A percentile compares a stretch with the other conserved stretches of the same genome.
phyloP scores from a whole-genome alignment of 139 green algal genomes.

The Closterium sp. region DNA sequence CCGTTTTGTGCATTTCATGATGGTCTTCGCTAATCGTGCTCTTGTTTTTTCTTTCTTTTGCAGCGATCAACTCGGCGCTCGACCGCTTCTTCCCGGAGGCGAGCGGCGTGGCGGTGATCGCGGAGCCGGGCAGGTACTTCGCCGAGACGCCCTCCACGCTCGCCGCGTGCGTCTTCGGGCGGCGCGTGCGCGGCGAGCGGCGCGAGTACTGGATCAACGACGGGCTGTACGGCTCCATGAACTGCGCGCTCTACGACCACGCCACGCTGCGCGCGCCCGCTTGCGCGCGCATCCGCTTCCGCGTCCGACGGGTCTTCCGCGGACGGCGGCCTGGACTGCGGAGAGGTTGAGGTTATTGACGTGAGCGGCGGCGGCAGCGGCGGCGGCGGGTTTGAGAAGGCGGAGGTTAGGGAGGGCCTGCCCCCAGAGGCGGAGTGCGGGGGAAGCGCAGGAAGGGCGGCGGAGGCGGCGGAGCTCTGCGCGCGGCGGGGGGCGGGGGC shows the following conservation, averaged over 20 bases:
- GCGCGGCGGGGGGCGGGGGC: too few species aligned
- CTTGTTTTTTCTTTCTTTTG: slow-evolving; percentile 5
- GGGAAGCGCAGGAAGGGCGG: neutral
- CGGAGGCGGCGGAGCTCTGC: neutral
- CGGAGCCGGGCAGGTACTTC: slow-evolving; percentile 97
- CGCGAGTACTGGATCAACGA: slow-evolving; percentile 85
- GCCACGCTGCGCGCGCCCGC: slow-evolving; percentile 50
- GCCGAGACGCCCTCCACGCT: slow-evolving; percentile 82
- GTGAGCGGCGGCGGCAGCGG: neutral
- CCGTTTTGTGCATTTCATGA: neutral
- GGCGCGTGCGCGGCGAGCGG: slow-evolving; percentile 51
- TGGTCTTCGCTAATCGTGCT: neutral
- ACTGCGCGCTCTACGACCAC: slow-evolving; percentile 88
- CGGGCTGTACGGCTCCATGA: slow-evolving; percentile 96
- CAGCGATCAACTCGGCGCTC: slow-evolving; percentile 81
- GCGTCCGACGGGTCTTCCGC: neutral
- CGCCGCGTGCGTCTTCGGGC: slow-evolving; percentile 77
- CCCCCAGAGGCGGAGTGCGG: slow-evolving; percentile 1
- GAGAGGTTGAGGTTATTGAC: neutral
- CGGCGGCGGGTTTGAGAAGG: neutral
- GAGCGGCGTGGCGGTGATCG: slow-evolving; percentile 70
- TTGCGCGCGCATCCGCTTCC: slow-evolving; percentile 35
- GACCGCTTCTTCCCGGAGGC: slow-evolving; percentile 79
- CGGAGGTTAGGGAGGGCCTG: neutral
- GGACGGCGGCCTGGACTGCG: neutral